Evolutionary conservation across 441 rosid species (phyloP).

Genomic region (Melastoma candidum): DNA sequence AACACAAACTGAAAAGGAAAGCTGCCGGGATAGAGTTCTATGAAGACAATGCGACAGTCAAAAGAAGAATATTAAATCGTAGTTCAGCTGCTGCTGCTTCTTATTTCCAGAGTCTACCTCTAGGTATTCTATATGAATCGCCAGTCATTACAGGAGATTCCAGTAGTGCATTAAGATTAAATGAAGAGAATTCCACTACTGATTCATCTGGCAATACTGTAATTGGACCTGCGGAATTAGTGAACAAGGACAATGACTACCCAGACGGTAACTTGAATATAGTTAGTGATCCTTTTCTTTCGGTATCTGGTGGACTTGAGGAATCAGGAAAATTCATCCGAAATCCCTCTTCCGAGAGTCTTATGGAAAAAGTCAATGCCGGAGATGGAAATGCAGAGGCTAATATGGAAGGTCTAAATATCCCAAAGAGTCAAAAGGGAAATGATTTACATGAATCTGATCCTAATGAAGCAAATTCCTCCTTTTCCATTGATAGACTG

Average conservation of each 20-base stretch:
- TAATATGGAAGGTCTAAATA: conserved; percentile 22
- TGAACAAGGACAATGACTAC: too few relatives aligned
- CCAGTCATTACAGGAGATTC: conserved; percentile 28
- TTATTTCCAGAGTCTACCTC: conserved; percentile 51
- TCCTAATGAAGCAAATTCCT: conserved; percentile 29
- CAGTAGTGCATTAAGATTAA: conserved; percentile 15
- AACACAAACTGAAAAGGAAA: conserved; percentile 54
- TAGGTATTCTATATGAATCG: conserved; percentile 30
- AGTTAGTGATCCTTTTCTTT: conserved; percentile 34
- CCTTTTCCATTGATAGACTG: conserved; percentile 25
- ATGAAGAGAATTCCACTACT: too few relatives aligned
- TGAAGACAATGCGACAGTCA: conserved; percentile 38
- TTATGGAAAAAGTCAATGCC: conserved; percentile 21
- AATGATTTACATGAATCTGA: conserved; percentile 21
- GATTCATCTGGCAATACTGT: too few relatives aligned
- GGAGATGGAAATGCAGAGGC: conserved; percentile 21
- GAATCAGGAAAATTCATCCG: conserved; percentile 26
- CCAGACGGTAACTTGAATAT: too few relatives aligned
- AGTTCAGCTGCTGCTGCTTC: conserved; percentile 68
- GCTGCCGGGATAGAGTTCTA: conserved; percentile 36
- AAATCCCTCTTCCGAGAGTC: conserved; percentile 23
- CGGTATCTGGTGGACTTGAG: conserved; percentile 36
- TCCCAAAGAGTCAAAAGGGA: conserved; percentile 26
- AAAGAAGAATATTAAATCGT: conserved; percentile 72
- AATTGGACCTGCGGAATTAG: too few relatives aligned